Base-by-base conservation (phyloP, 176 grass and related monocot species). In the Paspalum vaginatum region DNA sequence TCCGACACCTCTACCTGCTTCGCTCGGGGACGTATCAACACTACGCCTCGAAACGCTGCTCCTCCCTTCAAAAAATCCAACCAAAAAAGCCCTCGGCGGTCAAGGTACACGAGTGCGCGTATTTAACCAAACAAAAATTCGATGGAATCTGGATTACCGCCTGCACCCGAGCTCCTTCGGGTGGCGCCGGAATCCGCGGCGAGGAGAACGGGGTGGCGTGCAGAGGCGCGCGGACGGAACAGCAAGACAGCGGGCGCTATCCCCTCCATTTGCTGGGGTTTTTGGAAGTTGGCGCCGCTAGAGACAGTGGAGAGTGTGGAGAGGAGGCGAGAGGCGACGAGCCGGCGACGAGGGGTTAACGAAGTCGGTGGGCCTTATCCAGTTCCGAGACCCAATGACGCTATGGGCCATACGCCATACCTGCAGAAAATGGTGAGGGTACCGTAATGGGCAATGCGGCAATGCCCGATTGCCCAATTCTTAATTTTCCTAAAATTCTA, bases 251-350 rank as follows among this genome's bases (percentile, higher is more conserved):
- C 17, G 2, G 79, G 45, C 44, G 70, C 61, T 18, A 39, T 49
- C 10, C 69, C 87, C 76, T 88, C 87, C 87, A 88, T 88, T 11
- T 38, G 52, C 52, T 25, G 50, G 86, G 81, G 45, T 14, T 88
- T 88, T 27, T 27, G 80, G 66, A 54, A 16, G 41, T 24, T 54
- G 39, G 9, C 46, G 37, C 40, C 59, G 70, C 76, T 25, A 21
- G 52, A 42, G 32, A 32, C 32, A 32, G 8, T 63, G 47, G 12
- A 44, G 38, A 47, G 80, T 2, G 8, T 63, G 47, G 12, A 44
- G 38, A 47, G 80, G 78, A 71, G 32, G 24, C 42, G 7, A 8
- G 61, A 13, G 61, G 78, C 78, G 24, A 44, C 43, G 42, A 50
- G 77, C 32, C 61, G 65, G 46, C 13, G 65, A 53, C 13, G 71